Percentiles rank a stretch among this genome's conserved stretches.
These are phyloP conservation scores for Eucalyptus polybractea DNA, from an alignment of 345 rosid genomes.

Conservation along the genomic window DNA sequence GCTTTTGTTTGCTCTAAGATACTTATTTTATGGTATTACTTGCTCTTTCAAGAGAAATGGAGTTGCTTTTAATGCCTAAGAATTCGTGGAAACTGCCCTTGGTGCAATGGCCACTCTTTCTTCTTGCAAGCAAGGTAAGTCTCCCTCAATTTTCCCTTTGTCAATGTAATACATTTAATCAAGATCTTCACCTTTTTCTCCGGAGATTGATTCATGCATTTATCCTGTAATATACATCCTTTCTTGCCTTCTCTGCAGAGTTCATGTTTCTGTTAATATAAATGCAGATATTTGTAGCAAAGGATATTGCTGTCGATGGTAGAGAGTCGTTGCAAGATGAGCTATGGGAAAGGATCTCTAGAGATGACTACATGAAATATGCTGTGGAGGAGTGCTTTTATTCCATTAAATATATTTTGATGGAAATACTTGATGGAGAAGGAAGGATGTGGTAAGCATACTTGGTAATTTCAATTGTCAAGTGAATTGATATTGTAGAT, in stretches of 20 bases:
- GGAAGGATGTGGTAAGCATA: conserved; percentile 77
- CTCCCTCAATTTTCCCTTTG: neutral
- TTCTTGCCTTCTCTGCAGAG: neutral
- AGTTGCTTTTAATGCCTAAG: conserved; percentile 88
- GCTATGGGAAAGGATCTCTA: conserved; percentile 71
- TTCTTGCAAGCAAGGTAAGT: conserved; percentile 93
- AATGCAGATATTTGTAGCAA: conserved; percentile 74
- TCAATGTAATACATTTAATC: neutral
- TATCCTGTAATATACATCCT: neutral
- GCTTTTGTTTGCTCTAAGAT: neutral
- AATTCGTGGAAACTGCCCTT: conserved; percentile 73
- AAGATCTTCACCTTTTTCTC: neutral
- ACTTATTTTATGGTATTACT: neutral
- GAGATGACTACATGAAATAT: conserved; percentile 91
- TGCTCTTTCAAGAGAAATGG: conserved; percentile 57
- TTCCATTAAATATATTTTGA: conserved; percentile 50
- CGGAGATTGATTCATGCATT: neutral
- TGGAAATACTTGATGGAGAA: conserved; percentile 71
- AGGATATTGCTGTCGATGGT: conserved; percentile 70
- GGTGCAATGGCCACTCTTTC: conserved; percentile 98
- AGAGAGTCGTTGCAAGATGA: conserved; percentile 58
- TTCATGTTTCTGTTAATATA: neutral
- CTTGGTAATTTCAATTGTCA: neutral
- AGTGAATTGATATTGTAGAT: neutral
- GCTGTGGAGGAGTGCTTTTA: conserved; percentile 86